A percentile compares a stretch with the other conserved stretches of the same genome.
Evolutionary conservation across 805 yeast genomes (phyloP).

Genomic region (Lipomyces yamanashiensis): DNA sequence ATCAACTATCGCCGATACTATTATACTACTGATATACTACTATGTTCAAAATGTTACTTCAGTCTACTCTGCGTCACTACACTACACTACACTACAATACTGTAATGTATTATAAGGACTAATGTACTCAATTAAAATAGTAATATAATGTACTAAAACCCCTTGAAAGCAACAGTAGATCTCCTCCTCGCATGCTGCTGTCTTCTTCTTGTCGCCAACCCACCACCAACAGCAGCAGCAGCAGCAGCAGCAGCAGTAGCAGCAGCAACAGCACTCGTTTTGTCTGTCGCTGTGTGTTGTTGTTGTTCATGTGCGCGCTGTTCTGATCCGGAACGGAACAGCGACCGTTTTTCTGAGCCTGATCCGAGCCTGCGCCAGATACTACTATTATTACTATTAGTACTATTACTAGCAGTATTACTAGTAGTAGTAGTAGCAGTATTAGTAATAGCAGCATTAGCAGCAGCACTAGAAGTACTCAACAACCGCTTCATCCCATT

Average conservation of each 20-base stretch:
- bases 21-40: too few species aligned
- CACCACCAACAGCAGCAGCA: slow-evolving; percentile 11
- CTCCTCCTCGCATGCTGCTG: slow-evolving; percentile 18
- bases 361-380: slow-evolving; percentile 14
- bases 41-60: too few species aligned
- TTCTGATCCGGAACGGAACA: slow-evolving; percentile 1
- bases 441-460: background rate
- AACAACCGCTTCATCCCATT: background rate
- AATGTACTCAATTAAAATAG: too few species aligned
- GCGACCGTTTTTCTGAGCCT: slow-evolving; percentile 10
- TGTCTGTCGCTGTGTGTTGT: background rate
- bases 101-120: too few species aligned
- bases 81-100: too few species aligned
- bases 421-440: background rate
- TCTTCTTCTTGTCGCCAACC: slow-evolving; percentile 10
- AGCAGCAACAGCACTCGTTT: slow-evolving; percentile 14
- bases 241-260: slow-evolving; percentile 3
- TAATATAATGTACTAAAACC: too few species aligned
- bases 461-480: slow-evolving; percentile 4
- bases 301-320: slow-evolving; percentile 12
- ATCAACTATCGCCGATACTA: too few species aligned
- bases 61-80: too few species aligned
- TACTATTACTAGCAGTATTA: too few species aligned
- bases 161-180: slow-evolving; percentile 32
- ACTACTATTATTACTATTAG: too few species aligned